Evolutionary conservation across 192 early-diverging fungal genomes (phyloP), one percentile per base, ranked within the genome.

Genomic region (Coemansia sp.): DNA sequence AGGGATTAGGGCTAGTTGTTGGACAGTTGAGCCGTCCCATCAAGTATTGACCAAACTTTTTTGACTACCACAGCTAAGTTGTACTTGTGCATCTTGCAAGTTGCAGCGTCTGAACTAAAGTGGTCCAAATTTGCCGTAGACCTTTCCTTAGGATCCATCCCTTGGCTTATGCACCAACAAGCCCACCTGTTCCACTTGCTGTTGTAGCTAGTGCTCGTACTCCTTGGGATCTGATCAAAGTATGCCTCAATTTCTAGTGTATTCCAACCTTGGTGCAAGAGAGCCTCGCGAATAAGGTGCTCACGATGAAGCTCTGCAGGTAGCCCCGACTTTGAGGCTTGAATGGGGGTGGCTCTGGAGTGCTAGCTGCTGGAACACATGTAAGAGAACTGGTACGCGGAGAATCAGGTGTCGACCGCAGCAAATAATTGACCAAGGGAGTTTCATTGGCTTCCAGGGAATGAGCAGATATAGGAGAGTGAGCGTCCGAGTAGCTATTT

Each of bases 11-110:
- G 16, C 38, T 41, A 41, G 13, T 4, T 14, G 12, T 41, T 12
- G 12, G 13, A 41, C 4, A 41, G 0, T 14, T 41, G 9, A 9
- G 12, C 38, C 3, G 38, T 41, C 38, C 59, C 59, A 10, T 61
- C 39, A 13, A 61, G 20, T 65, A 58, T 72, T 64, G 21, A 65
- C 52, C 38, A 72, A 56, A 2, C 63, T 58, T 14, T 53, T 56
- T 37, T 65, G 61, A 26, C 56, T 23, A 16, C 56, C 58, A 8
- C 21, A 61, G 1, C 56, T 59, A 9, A 26, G 3, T 50, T 8
- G 2, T 1, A 10, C 47, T 10, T 50, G 2, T 3, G 9, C 21
- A 12, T 50, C 11, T 20, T 23, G 7, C 21, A 23, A 9, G 10
- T 23, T 9, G 1, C 21, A 23, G 10, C 11, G 8, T 50, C 23